Evolutionary conservation across 495 filamentous ascomycete genomes (phyloP).

Genomic region (Chaetomium cochliodes): DNA sequence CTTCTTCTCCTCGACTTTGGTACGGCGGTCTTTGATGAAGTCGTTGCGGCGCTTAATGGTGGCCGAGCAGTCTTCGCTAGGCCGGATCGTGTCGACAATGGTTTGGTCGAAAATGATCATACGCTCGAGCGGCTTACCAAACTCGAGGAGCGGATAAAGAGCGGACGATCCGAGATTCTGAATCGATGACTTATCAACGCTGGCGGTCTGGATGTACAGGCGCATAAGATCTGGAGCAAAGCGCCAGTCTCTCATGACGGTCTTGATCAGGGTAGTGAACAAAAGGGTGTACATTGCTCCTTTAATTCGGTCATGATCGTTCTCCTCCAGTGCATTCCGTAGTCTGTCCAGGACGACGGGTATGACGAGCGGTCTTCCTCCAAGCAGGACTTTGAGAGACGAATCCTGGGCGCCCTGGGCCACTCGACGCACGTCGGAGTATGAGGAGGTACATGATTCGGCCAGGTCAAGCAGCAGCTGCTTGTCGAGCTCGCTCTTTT

Average conservation of each 20-base stretch:
- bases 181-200: conserved; percentile 88
- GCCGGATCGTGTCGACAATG: conserved; percentile 69
- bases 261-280: conserved; percentile 85
- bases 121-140: conserved; percentile 77
- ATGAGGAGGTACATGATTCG: conserved; percentile 86
- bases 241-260: conserved; percentile 85
- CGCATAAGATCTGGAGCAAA: conserved; percentile 83
- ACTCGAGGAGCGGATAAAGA: conserved; percentile 84
- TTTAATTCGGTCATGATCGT: conserved; percentile 87
- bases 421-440: conserved; percentile 90
- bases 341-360: conserved; percentile 77
- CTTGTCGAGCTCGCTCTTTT: conserved; percentile 80
- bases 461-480: conserved; percentile 82
- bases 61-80: conserved; percentile 61
- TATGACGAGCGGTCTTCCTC: conserved; percentile 81
- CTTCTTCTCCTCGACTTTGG: conserved; percentile 78
- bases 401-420: conserved; percentile 91
- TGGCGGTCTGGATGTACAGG: conserved; percentile 83
- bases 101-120: conserved; percentile 82
- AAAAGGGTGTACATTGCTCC: conserved; percentile 87
- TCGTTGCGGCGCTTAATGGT: conserved; percentile 65
- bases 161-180: conserved; percentile 82
- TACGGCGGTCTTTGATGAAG: conserved; percentile 69
- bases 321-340: conserved; percentile 75
- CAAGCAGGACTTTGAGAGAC: conserved; percentile 87